phyloP scores from a whole-genome alignment of 331 rosid genomes.

The Saraca asoca region DNA sequence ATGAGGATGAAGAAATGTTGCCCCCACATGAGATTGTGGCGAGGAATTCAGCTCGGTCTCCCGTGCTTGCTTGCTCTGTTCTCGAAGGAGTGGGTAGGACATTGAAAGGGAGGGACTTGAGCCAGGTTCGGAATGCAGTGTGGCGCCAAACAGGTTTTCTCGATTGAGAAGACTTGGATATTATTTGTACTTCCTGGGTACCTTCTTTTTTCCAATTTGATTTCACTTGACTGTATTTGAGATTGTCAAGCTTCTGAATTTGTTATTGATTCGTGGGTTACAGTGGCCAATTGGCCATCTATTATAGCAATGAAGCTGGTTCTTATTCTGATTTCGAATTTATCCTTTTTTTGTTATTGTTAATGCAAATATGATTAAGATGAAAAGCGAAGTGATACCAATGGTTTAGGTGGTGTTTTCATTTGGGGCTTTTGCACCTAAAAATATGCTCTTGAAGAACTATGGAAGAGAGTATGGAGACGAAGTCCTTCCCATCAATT shows the following conservation, averaged over 20 bases:
- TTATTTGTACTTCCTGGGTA: conserved; percentile 16
- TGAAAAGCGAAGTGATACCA: neutral
- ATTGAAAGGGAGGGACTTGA: conserved; percentile 79
- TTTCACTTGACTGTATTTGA: neutral
- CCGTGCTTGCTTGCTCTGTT: conserved; percentile 62
- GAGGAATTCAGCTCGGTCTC: conserved; percentile 47
- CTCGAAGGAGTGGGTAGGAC: conserved; percentile 87
- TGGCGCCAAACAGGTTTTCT: conserved; percentile 86
- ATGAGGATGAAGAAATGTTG: conserved; percentile 54
- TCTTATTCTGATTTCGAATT: neutral
- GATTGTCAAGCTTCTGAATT: conserved; percentile 6
- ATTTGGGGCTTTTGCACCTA: neutral
- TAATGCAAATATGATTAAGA: too few species aligned
- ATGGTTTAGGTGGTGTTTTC: neutral
- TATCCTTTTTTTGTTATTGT: neutral
- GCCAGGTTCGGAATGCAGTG: conserved; percentile 78
- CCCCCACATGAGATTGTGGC: conserved; percentile 81
- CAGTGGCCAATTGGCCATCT: conserved; percentile 8
- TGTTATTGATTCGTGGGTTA: conserved; percentile 25
- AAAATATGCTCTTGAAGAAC: neutral
- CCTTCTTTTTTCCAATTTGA: neutral
- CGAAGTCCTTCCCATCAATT: neutral
- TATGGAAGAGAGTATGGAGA: conserved; percentile 1
- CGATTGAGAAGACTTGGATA: conserved; percentile 41
- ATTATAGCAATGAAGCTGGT: neutral